Evolutionary conservation across 768 basidiomycete genomes (phyloP).

Genomic region (Pisolithus marmoratus): DNA sequence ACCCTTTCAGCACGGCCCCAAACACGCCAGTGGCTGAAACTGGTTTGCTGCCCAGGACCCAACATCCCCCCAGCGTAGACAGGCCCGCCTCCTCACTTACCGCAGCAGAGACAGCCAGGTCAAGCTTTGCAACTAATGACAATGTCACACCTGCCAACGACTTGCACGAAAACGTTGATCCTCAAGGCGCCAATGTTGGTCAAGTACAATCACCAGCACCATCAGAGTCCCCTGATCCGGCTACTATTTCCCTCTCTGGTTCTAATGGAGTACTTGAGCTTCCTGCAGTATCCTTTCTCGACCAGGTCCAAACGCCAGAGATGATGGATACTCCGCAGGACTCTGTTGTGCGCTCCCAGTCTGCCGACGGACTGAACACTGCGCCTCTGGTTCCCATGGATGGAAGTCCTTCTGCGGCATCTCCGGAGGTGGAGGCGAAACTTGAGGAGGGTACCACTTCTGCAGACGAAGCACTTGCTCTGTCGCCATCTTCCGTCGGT

Average conservation of each 20-base stretch:
- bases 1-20: conserved; percentile 4
- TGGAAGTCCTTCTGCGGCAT: conserved; percentile 9
- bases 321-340: conserved; percentile 14
- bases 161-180: background rate
- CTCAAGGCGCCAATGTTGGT: background rate
- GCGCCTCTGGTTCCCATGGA: conserved; percentile 19
- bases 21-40: conserved; percentile 8
- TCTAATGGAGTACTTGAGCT: conserved; percentile 3
- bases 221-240: background rate
- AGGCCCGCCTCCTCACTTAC: background rate
- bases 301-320: conserved; percentile 14
- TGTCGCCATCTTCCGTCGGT: background rate
- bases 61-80: background rate
- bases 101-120: background rate
- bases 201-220: background rate
- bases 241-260: background rate
- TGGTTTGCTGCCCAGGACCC: background rate
- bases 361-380: conserved; percentile 13
- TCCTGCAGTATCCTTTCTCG: conserved; percentile 22
- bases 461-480: conserved; percentile 2
- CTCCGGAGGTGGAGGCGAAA: background rate
- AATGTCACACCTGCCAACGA: background rate
- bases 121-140: background rate
- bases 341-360: conserved; percentile 11
- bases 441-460: background rate